Percentiles rank a stretch among this genome's conserved stretches.
These are phyloP conservation scores for Smittium mucronatum DNA, from an alignment of 371 early-diverging fungal genomes.

Conservation along the genomic window DNA sequence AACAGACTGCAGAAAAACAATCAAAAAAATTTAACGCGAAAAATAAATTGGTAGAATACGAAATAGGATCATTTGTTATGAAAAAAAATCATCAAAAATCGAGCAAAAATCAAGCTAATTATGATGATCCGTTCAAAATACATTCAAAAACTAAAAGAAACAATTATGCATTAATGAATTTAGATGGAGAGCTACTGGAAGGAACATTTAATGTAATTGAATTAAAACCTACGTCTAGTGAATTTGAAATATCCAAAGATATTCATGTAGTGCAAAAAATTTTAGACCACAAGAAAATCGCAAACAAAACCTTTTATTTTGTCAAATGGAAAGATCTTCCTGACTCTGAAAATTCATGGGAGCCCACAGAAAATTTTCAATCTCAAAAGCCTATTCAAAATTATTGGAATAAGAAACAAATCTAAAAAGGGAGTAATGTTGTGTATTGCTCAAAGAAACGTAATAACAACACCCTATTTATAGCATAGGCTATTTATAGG, in stretches of 20 bases:
- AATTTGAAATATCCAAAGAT: background rate
- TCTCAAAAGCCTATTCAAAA: background rate
- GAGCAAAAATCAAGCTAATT: background rate
- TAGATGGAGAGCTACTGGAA: background rate
- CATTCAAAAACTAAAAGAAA: background rate
- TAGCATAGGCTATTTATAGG: too few relatives aligned
- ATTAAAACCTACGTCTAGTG: background rate
- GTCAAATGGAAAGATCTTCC: background rate
- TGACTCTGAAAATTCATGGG: background rate
- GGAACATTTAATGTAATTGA: background rate
- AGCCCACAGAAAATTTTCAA: background rate
- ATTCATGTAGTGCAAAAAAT: background rate
- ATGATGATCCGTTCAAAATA: slow-evolving; percentile 3
- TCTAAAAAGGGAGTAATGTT: background rate
- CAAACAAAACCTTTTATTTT: background rate
- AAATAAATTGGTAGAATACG: background rate
- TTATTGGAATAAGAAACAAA: background rate
- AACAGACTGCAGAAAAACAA: background rate
- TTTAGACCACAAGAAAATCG: background rate
- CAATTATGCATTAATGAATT: background rate
- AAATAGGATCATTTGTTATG: slow-evolving; percentile 1
- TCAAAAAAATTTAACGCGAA: background rate
- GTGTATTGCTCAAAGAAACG: too few relatives aligned
- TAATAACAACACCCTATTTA: too few relatives aligned
- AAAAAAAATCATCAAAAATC: background rate